phyloP scores from a whole-genome alignment of 2,329 filamentous ascomycete species.

The Pestalotiopsis sp. region DNA sequence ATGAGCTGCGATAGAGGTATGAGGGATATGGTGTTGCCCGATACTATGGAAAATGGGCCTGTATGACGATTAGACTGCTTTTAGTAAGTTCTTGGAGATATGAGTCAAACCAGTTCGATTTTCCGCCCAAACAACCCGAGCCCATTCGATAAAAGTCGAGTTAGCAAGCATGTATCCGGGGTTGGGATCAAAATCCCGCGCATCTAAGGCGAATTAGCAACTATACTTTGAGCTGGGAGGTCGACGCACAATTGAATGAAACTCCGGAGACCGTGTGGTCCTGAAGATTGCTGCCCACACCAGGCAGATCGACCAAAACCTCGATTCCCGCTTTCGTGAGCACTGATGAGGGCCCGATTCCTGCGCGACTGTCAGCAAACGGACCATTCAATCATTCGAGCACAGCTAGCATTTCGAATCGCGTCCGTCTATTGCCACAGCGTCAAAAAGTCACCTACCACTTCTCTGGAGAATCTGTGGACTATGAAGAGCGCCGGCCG shows the following conservation, averaged over 20 bases:
- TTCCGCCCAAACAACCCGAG: neutral
- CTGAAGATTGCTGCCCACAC: slow-evolving; percentile 34
- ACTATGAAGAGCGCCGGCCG: neutral
- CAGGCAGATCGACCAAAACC: slow-evolving; percentile 29
- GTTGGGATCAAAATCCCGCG: neutral
- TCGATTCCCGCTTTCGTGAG: neutral
- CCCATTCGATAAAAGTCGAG: neutral
- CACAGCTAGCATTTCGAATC: too few relatives aligned
- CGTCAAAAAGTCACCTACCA: neutral
- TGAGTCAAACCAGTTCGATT: neutral
- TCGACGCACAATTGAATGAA: neutral
- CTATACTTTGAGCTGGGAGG: neutral
- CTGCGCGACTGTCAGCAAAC: neutral
- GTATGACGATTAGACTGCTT: neutral
- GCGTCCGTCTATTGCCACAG: too few relatives aligned
- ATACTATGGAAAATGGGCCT: neutral
- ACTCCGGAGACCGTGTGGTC: slow-evolving; percentile 17
- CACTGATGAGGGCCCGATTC: neutral
- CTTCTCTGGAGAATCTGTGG: slow-evolving; percentile 1
- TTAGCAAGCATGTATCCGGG: neutral
- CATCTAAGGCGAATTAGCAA: neutral
- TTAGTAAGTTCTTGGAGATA: neutral
- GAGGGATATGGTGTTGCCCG: neutral
- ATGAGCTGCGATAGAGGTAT: neutral
- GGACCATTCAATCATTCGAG: too few relatives aligned